Base-by-base conservation (phyloP, 2,329 filamentous ascomycete species). In the Fusarium humuli region DNA sequence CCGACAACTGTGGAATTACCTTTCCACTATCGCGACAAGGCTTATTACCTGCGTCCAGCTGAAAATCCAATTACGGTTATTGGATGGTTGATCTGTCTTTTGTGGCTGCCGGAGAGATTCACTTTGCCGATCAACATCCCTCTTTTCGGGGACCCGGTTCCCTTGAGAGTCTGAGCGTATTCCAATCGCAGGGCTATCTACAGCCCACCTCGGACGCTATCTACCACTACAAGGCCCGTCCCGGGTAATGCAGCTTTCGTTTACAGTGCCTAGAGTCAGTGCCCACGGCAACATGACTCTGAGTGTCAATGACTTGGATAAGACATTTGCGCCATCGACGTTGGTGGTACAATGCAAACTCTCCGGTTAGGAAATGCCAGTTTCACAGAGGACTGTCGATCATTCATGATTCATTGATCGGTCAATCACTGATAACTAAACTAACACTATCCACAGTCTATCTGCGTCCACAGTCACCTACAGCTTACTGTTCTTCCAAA, bases 401-500 rank as follows among this genome's bases (percentile, higher is more conserved):
- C 42, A 30, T 20, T 46, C 16, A 47, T 20, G 52, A 32, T 46
- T 25, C 40, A 54, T 32, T 46, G 40, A 29, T 30, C 40, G 20
- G 14, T 30, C 5, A 25, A 27, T 34, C 16, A 42, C 34, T 37
- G 10, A 54, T 32, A 46, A 27, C 32, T 29, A 22, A 23, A 23
- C 23, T 23, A 23, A 23, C 23, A 23, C 23, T 23, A 6, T 23
- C 23, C 23, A 6, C 23, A 23, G 23, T 23, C 23, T 23, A 23
- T 23, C 23, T 23, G 23, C 23, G 23, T 23, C 23, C 23, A 23
- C 23, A 23, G 23, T 23, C 23, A 23, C 6, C 23, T 23, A 25
- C 71, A 90, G 73, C 77, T 89, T 90, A 76, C 87, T 90, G 61
- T 88, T 83, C 73, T 83, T 86, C 91, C 92, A 94, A 40, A 83